Conservation (phyloP, 257 asterid species). For the Echites panduratus region DNA sequence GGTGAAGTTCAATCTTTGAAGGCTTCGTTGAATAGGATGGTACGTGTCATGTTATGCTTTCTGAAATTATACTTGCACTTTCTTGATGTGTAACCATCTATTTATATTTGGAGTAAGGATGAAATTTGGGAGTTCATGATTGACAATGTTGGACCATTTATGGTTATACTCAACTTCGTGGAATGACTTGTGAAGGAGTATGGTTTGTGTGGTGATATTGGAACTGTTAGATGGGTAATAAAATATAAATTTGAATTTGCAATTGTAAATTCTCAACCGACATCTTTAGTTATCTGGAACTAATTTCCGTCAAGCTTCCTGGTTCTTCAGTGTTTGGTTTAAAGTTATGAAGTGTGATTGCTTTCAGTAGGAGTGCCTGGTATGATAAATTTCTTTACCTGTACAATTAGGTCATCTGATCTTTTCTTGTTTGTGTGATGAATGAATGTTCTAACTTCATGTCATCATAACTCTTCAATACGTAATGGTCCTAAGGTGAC, state of each 20-base stretch:
- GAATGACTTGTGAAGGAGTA: neutral
- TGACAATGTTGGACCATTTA: neutral
- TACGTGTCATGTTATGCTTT: constrained; percentile 15
- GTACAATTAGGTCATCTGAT: neutral
- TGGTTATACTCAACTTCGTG: neutral
- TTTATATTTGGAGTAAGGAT: neutral
- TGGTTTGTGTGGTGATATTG: neutral
- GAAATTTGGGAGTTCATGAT: neutral
- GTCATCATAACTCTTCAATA: neutral
- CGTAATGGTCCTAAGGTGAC: neutral
- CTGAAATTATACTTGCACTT: constrained; percentile 5
- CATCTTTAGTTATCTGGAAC: neutral
- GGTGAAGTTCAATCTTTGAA: constrained; percentile 62
- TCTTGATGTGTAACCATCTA: neutral
- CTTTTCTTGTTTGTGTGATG: neutral
- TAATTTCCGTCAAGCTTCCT: neutral
- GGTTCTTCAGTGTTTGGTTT: neutral
- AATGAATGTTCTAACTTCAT: neutral
- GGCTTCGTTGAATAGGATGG: constrained; percentile 61
- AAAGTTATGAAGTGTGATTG: neutral
- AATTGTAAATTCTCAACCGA: neutral
- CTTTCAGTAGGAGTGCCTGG: neutral
- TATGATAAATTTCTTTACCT: neutral
- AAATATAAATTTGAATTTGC: neutral
- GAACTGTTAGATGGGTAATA: neutral